These are phyloP conservation scores for Neopestalotiopsis sp. DNA, from an alignment of 2,329 filamentous ascomycete species.

Conservation along the genomic window DNA sequence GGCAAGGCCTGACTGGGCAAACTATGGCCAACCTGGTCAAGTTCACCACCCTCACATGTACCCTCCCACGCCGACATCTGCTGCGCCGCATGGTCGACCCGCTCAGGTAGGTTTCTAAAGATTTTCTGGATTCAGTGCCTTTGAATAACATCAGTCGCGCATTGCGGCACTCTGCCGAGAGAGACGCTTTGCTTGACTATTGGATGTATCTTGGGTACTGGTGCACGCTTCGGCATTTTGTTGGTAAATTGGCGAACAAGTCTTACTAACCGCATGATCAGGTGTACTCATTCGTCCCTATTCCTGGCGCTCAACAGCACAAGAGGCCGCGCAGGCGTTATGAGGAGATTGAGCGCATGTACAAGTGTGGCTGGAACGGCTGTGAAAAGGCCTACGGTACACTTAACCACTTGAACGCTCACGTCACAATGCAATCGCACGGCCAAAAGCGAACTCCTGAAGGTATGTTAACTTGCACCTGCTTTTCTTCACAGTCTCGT, in stretches of 20 bases:
- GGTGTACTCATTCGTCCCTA: constrained; percentile 98
- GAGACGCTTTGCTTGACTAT: constrained; percentile 3
- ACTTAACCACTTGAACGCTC: constrained; percentile 94
- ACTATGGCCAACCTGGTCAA: constrained; percentile 62
- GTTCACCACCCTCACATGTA: constrained; percentile 61
- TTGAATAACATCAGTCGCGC: background rate
- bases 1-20: constrained; percentile 76
- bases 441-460: constrained; percentile 94
- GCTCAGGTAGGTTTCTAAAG: constrained; percentile 59
- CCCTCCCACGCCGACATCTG: constrained; percentile 59
- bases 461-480: constrained; percentile 67
- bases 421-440: constrained; percentile 98
- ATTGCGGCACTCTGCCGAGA: background rate
- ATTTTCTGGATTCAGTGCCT: constrained; percentile 15
- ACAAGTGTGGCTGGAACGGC: constrained; percentile 98
- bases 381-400: constrained; percentile 99
- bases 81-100: constrained; percentile 59
- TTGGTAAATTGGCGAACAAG: background rate
- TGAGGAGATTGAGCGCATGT: constrained; percentile 99
- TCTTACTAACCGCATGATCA: constrained; percentile 45
- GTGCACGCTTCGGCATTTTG: background rate
- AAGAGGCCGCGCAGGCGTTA: constrained; percentile 93
- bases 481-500: background rate
- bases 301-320: constrained; percentile 95
- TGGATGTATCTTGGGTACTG: background rate